phyloP scores from a whole-genome alignment of 495 filamentous ascomycete species.

The Aspergillus campestris region DNA sequence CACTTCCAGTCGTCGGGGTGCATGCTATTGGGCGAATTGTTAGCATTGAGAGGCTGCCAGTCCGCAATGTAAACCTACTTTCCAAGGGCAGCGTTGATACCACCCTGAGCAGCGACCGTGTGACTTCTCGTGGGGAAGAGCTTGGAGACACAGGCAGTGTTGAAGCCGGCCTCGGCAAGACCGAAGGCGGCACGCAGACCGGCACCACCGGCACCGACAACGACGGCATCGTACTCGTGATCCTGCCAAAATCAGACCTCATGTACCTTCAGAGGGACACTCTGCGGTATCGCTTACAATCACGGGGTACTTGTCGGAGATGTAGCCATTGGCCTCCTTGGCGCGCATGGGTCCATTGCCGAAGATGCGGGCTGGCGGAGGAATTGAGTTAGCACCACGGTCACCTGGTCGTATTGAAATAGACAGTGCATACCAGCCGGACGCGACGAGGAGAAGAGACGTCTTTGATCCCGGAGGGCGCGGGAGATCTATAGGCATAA shows the following conservation, averaged over 20 bases:
- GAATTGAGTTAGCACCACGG: constrained; percentile 24
- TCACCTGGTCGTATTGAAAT: constrained; percentile 6
- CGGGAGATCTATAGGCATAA: constrained; percentile 34
- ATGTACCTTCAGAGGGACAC: background rate
- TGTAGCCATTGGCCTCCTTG: constrained; percentile 78
- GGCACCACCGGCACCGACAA: constrained; percentile 89
- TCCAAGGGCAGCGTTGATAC: constrained; percentile 68
- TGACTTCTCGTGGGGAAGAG: constrained; percentile 93
- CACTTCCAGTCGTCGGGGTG: constrained; percentile 94
- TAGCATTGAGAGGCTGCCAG: background rate
- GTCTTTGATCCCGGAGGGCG: constrained; percentile 45
- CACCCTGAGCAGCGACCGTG: constrained; percentile 86
- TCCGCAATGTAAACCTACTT: constrained; percentile 45
- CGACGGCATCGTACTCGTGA: constrained; percentile 79
- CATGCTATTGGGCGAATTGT: constrained; percentile 42
- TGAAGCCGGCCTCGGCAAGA: constrained; percentile 94
- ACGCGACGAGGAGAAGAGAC: constrained; percentile 78
- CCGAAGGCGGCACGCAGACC: constrained; percentile 94
- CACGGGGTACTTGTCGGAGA: constrained; percentile 82
- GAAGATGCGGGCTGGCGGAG: constrained; percentile 61
- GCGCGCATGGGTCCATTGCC: constrained; percentile 76
- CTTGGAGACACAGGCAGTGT: constrained; percentile 97
- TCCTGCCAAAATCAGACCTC: constrained; percentile 42
- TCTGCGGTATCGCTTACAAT: constrained; percentile 55
- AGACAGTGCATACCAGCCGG: constrained; percentile 57